Conservation (phyloP, 1,284 basidiomycete genomes). For the Sporisorium exsertum region DNA sequence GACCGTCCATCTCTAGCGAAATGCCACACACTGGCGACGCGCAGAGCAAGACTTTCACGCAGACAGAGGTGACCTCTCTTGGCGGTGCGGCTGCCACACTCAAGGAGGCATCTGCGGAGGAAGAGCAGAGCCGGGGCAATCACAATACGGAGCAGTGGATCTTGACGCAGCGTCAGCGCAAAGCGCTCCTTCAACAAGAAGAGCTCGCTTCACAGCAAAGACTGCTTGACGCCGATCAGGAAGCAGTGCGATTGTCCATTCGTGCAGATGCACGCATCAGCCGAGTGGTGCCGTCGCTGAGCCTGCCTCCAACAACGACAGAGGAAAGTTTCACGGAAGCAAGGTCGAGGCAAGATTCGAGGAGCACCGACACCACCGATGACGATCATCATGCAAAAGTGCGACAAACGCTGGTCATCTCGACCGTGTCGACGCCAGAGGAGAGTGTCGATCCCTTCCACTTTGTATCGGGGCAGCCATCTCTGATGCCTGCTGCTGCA, state of each 20-base stretch:
- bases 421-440: conserved; percentile 36
- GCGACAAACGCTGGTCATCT: conserved; percentile 37
- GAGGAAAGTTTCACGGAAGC: conserved; percentile 5
- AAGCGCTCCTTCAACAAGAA: conserved; percentile 34
- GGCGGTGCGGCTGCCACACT: conserved; percentile 18
- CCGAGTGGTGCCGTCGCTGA: conserved; percentile 4
- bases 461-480: conserved; percentile 25
- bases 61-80: conserved; percentile 14
- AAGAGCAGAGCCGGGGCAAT: conserved; percentile 11
- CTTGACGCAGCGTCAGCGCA: conserved; percentile 35
- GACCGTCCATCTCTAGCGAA: conserved; percentile 15
- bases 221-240: conserved; percentile 17
- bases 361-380: conserved; percentile 32
- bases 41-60: background rate
- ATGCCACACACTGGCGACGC: conserved; percentile 5
- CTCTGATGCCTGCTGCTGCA: conserved; percentile 10
- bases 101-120: conserved; percentile 2
- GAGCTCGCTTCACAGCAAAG: conserved; percentile 27
- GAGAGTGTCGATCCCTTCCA: conserved; percentile 25
- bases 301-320: background rate
- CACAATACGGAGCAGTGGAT: conserved; percentile 50
- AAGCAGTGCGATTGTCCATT: conserved; percentile 24
- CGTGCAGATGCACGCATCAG: conserved; percentile 33
- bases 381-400: conserved; percentile 17
- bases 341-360: conserved; percentile 35